Base-by-base conservation (phyloP, 2,329 filamentous ascomycete species). In the Colletotrichum falcatum region DNA sequence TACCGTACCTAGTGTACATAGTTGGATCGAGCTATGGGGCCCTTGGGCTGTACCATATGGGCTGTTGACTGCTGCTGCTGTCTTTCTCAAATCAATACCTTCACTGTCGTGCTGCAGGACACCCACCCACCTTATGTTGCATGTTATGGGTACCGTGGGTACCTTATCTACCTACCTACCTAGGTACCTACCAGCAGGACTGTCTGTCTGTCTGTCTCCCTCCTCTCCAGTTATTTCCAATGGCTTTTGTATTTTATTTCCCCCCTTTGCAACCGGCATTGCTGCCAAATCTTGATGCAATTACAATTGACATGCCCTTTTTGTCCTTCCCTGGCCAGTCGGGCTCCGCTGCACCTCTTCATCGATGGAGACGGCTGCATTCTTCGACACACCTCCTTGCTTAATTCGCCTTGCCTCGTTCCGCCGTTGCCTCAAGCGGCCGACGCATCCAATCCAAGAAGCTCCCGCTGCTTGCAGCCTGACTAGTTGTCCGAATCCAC, bases 401-500 rank as follows among this genome's bases (percentile, higher is more conserved):
- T 44, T n/a, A 18, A 28, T 62, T 14, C 48, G 42, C 35, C 26
- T n/a, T 62, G 48, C 33, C 37, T 56, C 28, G 49, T 39, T 62
- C 61, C 28, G 23, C 46, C 23, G 39, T 53, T 53, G 46, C 46
- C 61, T 55, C 49, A 63, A 70, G 46, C 63, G 63, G 67, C 37
- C 18, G 49, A 30, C 37, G 37, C 37, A 37, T 35, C 46, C 18
- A 33, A 28, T 42, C 55, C 46, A 18, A 53, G 37, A 30, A 26
- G 9, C 64, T 46, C 8, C 12, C n/a, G 68, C 58, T 67, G 68
- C 44, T 68, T 71, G 68, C 68, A 37, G 68, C 64, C 59, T 63
- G 62, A 58, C 59, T 71, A 67, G 64, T 46, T 59, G 56, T 54
- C 30, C 23, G 12, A 39, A 39, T 44, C 39, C 33, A 35, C 49